A percentile compares a stretch with the other conserved stretches of the same genome.
Evolutionary conservation across 2,329 filamentous ascomycete genomes (phyloP).

Genomic region (Volutella citrinella): DNA sequence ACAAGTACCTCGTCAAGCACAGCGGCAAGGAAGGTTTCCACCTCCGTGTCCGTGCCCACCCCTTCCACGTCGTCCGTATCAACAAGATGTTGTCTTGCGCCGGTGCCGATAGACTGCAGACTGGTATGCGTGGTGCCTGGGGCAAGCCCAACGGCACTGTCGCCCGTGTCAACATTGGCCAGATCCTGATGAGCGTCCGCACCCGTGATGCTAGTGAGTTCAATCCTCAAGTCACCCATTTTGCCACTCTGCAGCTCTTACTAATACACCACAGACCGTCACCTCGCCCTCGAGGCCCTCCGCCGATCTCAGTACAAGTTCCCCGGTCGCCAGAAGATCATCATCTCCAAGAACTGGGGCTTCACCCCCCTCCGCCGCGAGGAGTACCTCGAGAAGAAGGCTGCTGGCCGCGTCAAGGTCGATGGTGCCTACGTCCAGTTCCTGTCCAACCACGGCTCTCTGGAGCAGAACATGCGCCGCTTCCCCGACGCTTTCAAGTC

Average conservation of each 20-base stretch:
- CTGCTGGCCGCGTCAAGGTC: slow-evolving; percentile 88
- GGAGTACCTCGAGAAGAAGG: slow-evolving; percentile 95
- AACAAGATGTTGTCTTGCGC: slow-evolving; percentile 99
- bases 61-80: slow-evolving; percentile 99
- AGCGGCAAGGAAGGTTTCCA: slow-evolving; percentile 73
- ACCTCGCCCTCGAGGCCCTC: slow-evolving; percentile 94
- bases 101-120: slow-evolving; percentile 99
- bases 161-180: slow-evolving; percentile 99
- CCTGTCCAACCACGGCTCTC: slow-evolving; percentile 86
- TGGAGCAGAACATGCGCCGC: slow-evolving; percentile 83
- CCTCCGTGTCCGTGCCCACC: slow-evolving; percentile 83
- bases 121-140: slow-evolving; percentile 99
- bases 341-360: slow-evolving; percentile 99
- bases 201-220: slow-evolving; percentile 86
- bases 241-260: slow-evolving; percentile 14
- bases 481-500: slow-evolving; percentile 88
- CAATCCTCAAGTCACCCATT: slow-evolving; percentile 3
- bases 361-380: slow-evolving; percentile 98
- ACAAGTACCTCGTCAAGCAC: slow-evolving; percentile 86
- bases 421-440: slow-evolving; percentile 99
- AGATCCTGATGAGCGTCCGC: slow-evolving; percentile 96
- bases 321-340: slow-evolving; percentile 99
- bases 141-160: slow-evolving; percentile 99
- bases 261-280: slow-evolving; percentile 62
- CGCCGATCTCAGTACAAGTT: slow-evolving; percentile 99